Conservation (phyloP, 2,329 filamentous ascomycete species). For the Penicillium oxalicum region DNA sequence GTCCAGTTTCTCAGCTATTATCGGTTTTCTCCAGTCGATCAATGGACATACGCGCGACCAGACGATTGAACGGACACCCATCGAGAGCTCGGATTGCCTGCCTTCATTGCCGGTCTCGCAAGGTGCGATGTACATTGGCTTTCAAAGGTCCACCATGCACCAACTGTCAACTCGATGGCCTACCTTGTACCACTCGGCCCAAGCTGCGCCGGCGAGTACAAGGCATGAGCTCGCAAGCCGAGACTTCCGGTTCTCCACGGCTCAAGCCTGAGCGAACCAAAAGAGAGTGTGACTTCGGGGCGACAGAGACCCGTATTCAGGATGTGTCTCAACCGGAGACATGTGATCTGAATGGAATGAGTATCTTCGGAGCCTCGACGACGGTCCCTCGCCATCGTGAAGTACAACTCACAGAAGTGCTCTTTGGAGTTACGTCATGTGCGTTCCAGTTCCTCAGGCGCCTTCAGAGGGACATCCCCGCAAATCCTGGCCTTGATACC, state of each 20-base stretch:
- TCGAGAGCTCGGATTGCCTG: slow-evolving; percentile 1
- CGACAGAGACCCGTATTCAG: too few relatives aligned
- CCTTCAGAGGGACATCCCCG: too few relatives aligned
- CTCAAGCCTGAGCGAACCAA: neutral
- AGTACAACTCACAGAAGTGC: neutral
- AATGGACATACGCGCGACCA: neutral
- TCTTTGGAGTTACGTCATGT: neutral
- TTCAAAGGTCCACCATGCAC: neutral
- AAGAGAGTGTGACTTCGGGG: neutral
- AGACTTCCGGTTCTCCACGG: neutral
- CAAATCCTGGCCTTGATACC: neutral
- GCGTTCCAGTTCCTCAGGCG: neutral
- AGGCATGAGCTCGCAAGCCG: neutral
- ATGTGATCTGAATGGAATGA: slow-evolving; percentile 1
- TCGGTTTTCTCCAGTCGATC: neutral
- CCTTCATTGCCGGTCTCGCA: neutral
- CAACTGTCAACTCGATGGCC: slow-evolving; percentile 1
- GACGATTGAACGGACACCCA: neutral
- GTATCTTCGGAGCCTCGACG: neutral
- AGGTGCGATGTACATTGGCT: neutral
- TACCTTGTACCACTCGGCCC: neutral
- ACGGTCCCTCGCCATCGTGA: neutral
- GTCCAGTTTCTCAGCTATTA: neutral
- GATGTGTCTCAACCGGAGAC: neutral
- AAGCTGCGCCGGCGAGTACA: neutral